Conservation (phyloP, 2,329 filamentous ascomycete genomes). For the Botrytis paeoniae region DNA sequence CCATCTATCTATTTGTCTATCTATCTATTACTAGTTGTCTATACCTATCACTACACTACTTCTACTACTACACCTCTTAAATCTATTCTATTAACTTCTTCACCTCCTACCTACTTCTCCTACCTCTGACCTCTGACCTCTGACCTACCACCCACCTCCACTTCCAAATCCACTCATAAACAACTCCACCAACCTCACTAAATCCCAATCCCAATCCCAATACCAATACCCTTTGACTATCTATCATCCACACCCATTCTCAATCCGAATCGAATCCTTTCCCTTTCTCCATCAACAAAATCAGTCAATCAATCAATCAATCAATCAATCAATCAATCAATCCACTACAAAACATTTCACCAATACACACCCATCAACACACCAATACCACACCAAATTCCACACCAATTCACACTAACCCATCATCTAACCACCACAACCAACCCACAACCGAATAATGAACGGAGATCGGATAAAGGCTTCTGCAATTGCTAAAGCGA, state of each 20-base stretch:
- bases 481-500: slow-evolving; percentile 56
- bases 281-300: not conserved
- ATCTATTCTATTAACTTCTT: not conserved
- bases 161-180: not conserved
- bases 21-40: not conserved
- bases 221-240: not conserved
- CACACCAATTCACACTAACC: not conserved
- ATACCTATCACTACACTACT: not conserved
- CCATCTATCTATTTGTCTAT: not conserved
- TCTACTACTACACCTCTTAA: not conserved
- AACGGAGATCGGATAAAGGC: slow-evolving; percentile 38
- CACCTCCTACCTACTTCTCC: not conserved
- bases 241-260: not conserved
- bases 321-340: not conserved
- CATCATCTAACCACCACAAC: not conserved
- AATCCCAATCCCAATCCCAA: not conserved
- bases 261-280: not conserved
- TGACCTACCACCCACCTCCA: not conserved
- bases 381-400: no score
- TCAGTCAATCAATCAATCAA: not conserved
- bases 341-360: not conserved
- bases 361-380: not conserved
- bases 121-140: not conserved
- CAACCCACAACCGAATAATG: slow-evolving; percentile 27
- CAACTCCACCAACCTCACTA: not conserved